Base-by-base conservation (phyloP, 495 filamentous ascomycete species). In the Diplogelasinospora grovesii region DNA sequence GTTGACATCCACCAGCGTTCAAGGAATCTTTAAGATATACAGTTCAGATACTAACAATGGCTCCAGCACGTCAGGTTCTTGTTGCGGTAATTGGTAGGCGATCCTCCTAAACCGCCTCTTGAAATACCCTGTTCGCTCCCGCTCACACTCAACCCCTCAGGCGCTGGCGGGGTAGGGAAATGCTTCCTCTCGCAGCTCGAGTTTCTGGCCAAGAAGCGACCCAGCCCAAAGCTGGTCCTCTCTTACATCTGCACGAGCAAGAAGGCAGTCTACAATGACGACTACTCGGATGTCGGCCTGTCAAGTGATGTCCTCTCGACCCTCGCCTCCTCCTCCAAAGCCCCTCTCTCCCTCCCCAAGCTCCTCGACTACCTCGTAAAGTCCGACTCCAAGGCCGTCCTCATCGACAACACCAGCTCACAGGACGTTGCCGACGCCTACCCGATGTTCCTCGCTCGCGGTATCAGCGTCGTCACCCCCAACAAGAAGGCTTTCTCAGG, bases 401-500 rank as follows among this genome's bases (percentile, higher is more conserved):
- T 98, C 21, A 80, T 96, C 39, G 92, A 98, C 71, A 96, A 96
- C 68, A 97, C 92, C 41, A 89, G 84, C 57, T 86, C 83, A 48
- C 81, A 84, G 37, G 73, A 77, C 30, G 69, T 98, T 8, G 92
- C 90, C 2, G 68, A 79, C 41, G 57, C 71, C 11, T 97, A 98
- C 64, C 88, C 90, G 2, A 48, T 66, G 14, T 83, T 90, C 59
- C 74, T 98, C 42, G 68, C 70, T 41, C 69, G 75, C 22, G 90
- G 89, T 8, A 82, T 98, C 65, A 85, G 75, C 50, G 77, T 97
- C 58, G 88, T 95, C 22, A 97, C 92, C 0, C 89, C 92, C 10
- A 98, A 95, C 72, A 98, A 98, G 70, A 96, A 97, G 63, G 90
- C 83, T 4, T 97, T 98, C 64, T 90, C 85, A 3, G 75, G 78